Evolutionary conservation across 2,329 filamentous ascomycete genomes (phyloP), one percentile per base, ranked within the genome.

Genomic region (Diaporthe citri): DNA sequence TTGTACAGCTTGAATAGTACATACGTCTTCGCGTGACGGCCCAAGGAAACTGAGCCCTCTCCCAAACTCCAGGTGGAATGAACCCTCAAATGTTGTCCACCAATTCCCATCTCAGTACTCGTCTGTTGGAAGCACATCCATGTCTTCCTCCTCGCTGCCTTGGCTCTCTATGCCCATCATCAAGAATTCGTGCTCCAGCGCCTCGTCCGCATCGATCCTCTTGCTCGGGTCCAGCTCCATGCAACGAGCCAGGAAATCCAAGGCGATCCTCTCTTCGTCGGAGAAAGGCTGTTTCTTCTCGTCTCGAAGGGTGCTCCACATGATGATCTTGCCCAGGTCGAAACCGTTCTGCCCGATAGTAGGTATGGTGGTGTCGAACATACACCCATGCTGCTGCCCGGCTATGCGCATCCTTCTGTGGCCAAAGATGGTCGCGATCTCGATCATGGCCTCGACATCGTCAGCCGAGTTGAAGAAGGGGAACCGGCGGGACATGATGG

Each of bases 391-490:
- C 69, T 98, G 87, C 25, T 95, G 87, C 0, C 95, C 95, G 4
- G 93, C 94, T 46, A 90, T 87, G 81, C 93, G 94, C 96, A 99
- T 98, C 75, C 93, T 92, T 81, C 90, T 92, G 56, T 89, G 89
- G 67, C 97, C 97, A 82, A 98, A 98, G 76, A 99, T 97, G 75
- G 95, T 97, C 48, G 96, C 94, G 78, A 99, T 97, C 84, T 99
- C 97, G 78, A 99, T 96, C 90, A 98, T 93, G 70, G 97, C 97
- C 81, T 99, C 97, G 64, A 99, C 94, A 80, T 99, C 97, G 82
- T 99, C 97, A n/a, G 95, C 93, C 60, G 95, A 97, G 85, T 99
- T 98, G 88, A 99, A 99, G 85, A 99, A 99, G 1, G 97, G 97
- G 80, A 99, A 99, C 5, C 97, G 92, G 74, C 94, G 93, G 55